Conservation (phyloP, 1,284 basidiomycete genomes). For the Hymenochaete sp. region DNA sequence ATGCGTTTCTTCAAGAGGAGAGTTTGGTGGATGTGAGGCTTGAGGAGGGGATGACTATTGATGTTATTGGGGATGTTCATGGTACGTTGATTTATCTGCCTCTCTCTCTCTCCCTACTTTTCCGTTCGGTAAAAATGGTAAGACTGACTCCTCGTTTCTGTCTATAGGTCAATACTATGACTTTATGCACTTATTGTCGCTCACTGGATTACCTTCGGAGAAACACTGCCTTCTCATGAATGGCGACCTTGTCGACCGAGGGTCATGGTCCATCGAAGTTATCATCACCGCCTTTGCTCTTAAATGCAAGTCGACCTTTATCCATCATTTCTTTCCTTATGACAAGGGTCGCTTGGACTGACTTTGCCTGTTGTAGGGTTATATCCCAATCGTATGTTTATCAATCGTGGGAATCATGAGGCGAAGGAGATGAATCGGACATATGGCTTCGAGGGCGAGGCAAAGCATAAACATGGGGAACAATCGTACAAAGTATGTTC, state of each 20-base stretch:
- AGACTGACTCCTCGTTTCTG: constrained; percentile 6
- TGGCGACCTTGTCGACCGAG: constrained; percentile 94
- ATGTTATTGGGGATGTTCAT: constrained; percentile 90
- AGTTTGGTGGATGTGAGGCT: constrained; percentile 77
- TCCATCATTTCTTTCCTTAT: too few species aligned
- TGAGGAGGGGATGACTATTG: constrained; percentile 72
- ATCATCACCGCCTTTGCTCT: constrained; percentile 91
- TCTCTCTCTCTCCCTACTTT: neutral
- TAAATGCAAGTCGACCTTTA: constrained; percentile 60
- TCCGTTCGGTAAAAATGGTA: neutral
- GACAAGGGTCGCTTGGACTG: too few species aligned
- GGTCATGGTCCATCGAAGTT: constrained; percentile 96
- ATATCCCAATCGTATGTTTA: constrained; percentile 78
- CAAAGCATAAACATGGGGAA: constrained; percentile 90
- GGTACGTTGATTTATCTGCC: constrained; percentile 37
- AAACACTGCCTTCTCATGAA: constrained; percentile 88
- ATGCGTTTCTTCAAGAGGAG: constrained; percentile 68
- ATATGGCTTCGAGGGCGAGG: constrained; percentile 96
- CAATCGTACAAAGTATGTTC: constrained; percentile 70
- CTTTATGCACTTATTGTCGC: constrained; percentile 76
- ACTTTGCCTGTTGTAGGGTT: too few species aligned
- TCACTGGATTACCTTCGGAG: constrained; percentile 79
- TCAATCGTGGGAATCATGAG: constrained; percentile 97
- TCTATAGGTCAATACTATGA: constrained; percentile 86
- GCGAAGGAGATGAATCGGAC: constrained; percentile 85